Base-by-base conservation (phyloP, 1,284 basidiomycete genomes). In the Pseudozyma sp. region DNA sequence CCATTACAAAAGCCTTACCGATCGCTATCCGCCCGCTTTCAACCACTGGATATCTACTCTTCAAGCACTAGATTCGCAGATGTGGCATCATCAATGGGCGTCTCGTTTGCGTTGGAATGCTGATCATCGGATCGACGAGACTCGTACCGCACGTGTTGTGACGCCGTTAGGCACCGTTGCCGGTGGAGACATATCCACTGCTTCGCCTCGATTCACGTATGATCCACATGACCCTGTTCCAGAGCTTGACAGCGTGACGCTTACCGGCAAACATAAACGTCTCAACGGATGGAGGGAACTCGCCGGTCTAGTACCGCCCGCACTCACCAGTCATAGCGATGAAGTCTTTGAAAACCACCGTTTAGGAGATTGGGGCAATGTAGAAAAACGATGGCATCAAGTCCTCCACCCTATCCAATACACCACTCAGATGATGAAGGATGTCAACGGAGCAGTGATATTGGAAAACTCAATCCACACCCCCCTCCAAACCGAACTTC, bases 391-490 rank as follows among this genome's bases (percentile, higher is more conserved):
- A 0, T 18, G 52, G 6, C 64, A 59, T 14, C 39, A 54, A 18
- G 39, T 44, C 1, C 38, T 72, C 6, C 70, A 72, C 42, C 70
- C 70, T 0, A 53, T 72, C 12, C 63, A 72, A 16, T 72, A 72
- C 42, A 1, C 57, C 13, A 19, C 19, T 13, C 40, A 59, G 13
- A 49, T 72, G 48, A 4, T 72, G 18, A 40, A 40, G 1, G 57
- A 67, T 12, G 16, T 18, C 18, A 40, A 60, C 21, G 55, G 25
- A 3, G 60, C 57, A 0, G 47, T 59, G 1, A 31, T 50, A 1
- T 11, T 72, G 3, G 70, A 72, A 50, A 72, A 72, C 38, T 10
- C 52, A 3, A 39, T 66, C 7, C 52, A 60, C 19, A 45, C 25
- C 6, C 25, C 25, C 25, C 25, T 31, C 25, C 25, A 38, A 4